Percentiles rank a stretch among this genome's conserved stretches.
Evolutionary conservation across 768 basidiomycete genomes (phyloP).

Genomic region (Infundibulicybe gibba): DNA sequence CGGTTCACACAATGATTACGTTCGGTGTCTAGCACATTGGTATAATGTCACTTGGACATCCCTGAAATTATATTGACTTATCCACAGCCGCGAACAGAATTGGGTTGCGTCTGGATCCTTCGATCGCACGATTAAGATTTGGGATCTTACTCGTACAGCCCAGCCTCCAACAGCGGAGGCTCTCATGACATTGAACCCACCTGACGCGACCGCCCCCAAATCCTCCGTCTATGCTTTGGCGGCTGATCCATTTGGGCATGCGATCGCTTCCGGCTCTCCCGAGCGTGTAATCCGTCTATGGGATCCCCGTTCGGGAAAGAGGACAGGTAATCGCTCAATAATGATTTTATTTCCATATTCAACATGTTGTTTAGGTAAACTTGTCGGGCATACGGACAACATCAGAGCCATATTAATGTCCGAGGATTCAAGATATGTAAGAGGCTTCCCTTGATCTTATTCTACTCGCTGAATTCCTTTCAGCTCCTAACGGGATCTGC

Average conservation of each 20-base stretch:
- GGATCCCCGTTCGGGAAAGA: slow-evolving; percentile 87
- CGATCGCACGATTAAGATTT: slow-evolving; percentile 90
- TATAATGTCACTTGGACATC: slow-evolving; percentile 23
- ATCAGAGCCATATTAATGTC: slow-evolving; percentile 87
- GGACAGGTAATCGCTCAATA: slow-evolving; percentile 38
- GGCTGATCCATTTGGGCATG: slow-evolving; percentile 73
- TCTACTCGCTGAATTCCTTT: slow-evolving; percentile 6
- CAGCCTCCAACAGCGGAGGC: slow-evolving; percentile 36
- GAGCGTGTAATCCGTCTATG: slow-evolving; percentile 89
- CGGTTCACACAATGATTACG: slow-evolving; percentile 83
- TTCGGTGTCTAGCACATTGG: slow-evolving; percentile 76
- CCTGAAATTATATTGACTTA: neutral
- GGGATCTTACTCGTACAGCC: slow-evolving; percentile 66
- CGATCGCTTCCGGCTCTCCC: slow-evolving; percentile 87
- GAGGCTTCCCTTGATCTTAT: slow-evolving; percentile 17
- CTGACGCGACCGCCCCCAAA: slow-evolving; percentile 64
- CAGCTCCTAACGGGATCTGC: slow-evolving; percentile 85
- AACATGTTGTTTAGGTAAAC: slow-evolving; percentile 46
- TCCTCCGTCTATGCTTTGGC: slow-evolving; percentile 77
- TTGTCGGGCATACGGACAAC: slow-evolving; percentile 97
- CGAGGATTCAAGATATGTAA: slow-evolving; percentile 87
- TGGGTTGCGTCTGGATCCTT: slow-evolving; percentile 95
- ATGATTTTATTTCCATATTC: neutral
- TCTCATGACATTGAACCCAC: slow-evolving; percentile 61
- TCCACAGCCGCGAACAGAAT: slow-evolving; percentile 63